Evolutionary conservation across 805 yeast species (phyloP).

Genomic region (Yamadazyma tumulicola): DNA sequence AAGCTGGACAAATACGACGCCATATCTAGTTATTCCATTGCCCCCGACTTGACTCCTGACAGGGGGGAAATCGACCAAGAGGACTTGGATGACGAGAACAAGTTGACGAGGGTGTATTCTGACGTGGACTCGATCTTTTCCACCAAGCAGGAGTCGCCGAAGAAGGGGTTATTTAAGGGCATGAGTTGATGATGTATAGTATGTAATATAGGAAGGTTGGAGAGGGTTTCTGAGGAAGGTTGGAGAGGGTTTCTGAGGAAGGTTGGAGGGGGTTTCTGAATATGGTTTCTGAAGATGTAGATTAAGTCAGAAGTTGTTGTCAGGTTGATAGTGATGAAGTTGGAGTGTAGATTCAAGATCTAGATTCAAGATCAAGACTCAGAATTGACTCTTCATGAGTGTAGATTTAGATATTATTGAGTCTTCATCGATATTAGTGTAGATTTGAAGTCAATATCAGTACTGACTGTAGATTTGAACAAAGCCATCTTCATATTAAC

Average conservation of each 20-base stretch:
- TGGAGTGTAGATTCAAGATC: no score
- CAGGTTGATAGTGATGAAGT: no score
- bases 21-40: background rate
- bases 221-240: background rate
- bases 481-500: no score
- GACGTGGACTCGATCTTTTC: conserved; percentile 27
- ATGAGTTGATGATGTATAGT: background rate
- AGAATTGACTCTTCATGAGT: no score
- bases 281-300: no score
- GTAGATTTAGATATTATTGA: no score
- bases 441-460: no score
- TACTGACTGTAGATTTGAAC: no score
- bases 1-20: no score
- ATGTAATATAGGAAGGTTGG: background rate
- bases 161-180: background rate
- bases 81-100: conserved; percentile 11
- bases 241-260: background rate
- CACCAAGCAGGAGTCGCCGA: conserved; percentile 10
- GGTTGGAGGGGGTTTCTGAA: background rate
- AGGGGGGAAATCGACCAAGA: conserved; percentile 4
- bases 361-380: no score
- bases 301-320: no score
- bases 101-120: conserved; percentile 21
- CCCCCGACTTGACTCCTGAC: conserved; percentile 1
- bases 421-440: no score